Evolutionary conservation across 192 early-diverging fungal species (phyloP).

Genomic region (Dissophora ornata): DNA sequence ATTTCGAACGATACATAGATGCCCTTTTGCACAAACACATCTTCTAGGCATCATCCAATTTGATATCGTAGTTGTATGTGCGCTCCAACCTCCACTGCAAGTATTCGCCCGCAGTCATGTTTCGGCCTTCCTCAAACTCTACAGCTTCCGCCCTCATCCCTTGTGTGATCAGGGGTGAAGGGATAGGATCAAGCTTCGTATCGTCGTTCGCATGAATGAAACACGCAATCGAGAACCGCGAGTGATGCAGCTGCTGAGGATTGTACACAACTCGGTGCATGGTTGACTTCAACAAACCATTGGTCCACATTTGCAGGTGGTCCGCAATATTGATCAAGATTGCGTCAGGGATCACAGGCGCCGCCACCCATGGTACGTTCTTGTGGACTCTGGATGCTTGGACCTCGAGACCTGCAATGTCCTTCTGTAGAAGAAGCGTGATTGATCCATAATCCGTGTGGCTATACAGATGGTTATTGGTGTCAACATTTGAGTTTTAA

Average conservation of each 20-base stretch:
- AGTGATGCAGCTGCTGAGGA: constrained; percentile 58
- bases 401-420: constrained; percentile 68
- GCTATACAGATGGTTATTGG: constrained; percentile 46
- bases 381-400: constrained; percentile 52
- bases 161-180: constrained; percentile 47
- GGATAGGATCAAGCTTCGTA: constrained; percentile 60
- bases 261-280: constrained; percentile 69
- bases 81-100: constrained; percentile 51
- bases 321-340: constrained; percentile 74
- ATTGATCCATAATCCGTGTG: constrained; percentile 79
- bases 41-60: neutral
- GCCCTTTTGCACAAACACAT: too few relatives aligned
- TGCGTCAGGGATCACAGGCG: constrained; percentile 64
- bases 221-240: constrained; percentile 72
- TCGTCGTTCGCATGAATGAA: constrained; percentile 68
- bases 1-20: too few relatives aligned
- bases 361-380: constrained; percentile 65
- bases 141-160: constrained; percentile 28
- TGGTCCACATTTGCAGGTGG: constrained; percentile 73
- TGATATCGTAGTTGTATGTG: constrained; percentile 41
- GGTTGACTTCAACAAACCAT: constrained; percentile 68
- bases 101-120: constrained; percentile 67
- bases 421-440: constrained; percentile 75
- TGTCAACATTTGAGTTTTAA: too few relatives aligned
- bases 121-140: constrained; percentile 48